Evolutionary conservation across 1,284 basidiomycete species (phyloP).

Genomic region (Mixia osmundae): DNA sequence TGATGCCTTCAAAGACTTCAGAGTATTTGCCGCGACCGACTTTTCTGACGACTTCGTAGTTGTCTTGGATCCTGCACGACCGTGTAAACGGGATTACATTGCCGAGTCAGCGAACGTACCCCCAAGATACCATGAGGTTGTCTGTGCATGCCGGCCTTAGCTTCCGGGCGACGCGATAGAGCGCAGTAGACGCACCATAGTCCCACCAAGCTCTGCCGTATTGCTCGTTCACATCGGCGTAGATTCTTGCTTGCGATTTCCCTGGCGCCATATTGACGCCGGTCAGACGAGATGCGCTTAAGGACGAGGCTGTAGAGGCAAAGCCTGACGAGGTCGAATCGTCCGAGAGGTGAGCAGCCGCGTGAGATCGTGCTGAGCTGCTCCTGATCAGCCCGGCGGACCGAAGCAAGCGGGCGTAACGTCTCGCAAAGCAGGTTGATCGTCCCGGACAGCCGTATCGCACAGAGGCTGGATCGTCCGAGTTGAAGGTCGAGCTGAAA

Average conservation of each 20-base stretch:
- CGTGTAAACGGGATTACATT: background rate
- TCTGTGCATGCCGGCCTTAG: constrained; percentile 27
- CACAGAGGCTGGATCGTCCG: too few relatives aligned
- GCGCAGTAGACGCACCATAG: constrained; percentile 27
- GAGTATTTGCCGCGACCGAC: constrained; percentile 92
- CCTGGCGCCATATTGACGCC: constrained; percentile 1
- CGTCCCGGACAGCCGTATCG: too few relatives aligned
- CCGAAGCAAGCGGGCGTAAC: too few relatives aligned
- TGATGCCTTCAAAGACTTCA: constrained; percentile 93
- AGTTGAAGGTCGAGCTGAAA: too few relatives aligned
- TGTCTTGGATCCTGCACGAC: constrained; percentile 42
- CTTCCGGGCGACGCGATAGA: background rate
- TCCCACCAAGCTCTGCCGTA: constrained; percentile 35
- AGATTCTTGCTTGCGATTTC: constrained; percentile 27
- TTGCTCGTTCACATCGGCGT: constrained; percentile 34
- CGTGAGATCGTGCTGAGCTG: too few relatives aligned
- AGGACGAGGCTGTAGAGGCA: too few relatives aligned
- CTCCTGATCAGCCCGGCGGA: too few relatives aligned
- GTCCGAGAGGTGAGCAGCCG: too few relatives aligned
- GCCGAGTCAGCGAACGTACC: constrained; percentile 22
- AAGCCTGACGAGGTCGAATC: too few relatives aligned
- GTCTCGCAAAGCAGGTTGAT: too few relatives aligned
- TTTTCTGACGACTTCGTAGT: constrained; percentile 94
- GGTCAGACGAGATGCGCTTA: too few relatives aligned
- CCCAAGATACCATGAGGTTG: constrained; percentile 82